phyloP scores from a whole-genome alignment of 805 yeast species.

The Lipomyces yamanashiensis region DNA sequence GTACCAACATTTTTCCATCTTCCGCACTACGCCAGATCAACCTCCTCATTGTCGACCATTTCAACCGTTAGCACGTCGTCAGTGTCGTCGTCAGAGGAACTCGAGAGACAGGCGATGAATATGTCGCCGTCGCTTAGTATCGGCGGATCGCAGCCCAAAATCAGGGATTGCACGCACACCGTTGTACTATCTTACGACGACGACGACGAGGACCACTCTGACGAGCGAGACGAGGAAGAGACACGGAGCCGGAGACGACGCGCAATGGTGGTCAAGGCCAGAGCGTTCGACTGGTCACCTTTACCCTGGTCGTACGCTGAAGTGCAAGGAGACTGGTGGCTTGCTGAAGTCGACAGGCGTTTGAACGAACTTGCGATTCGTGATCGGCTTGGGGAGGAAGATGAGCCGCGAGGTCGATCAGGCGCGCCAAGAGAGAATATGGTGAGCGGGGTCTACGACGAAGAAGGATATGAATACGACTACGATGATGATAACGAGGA shows the following conservation, averaged over 20 bases:
- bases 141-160: constrained; percentile 4
- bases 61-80: constrained; percentile 7
- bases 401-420: not conserved
- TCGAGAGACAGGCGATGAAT: not conserved
- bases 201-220: not conserved
- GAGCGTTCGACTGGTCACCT: constrained; percentile 27
- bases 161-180: not conserved
- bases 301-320: constrained; percentile 23
- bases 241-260: not conserved
- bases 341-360: constrained; percentile 8
- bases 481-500: constrained; percentile 4
- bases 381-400: not conserved
- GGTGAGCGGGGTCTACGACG: constrained; percentile 2
- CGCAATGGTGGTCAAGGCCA: constrained; percentile 5
- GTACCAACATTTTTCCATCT: not conserved
- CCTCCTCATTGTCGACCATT: constrained; percentile 7
- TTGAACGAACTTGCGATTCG: not conserved
- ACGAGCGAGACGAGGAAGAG: not conserved
- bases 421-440: not conserved
- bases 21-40: constrained; percentile 5
- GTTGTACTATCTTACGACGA: not conserved
- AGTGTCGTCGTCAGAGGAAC: not conserved
- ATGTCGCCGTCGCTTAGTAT: constrained; percentile 7
- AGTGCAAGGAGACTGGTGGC: constrained; percentile 20
- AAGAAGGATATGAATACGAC: constrained; percentile 3